Base-by-base conservation (phyloP, 2,329 filamentous ascomycete genomes). In the Colletotrichum scovillei region DNA sequence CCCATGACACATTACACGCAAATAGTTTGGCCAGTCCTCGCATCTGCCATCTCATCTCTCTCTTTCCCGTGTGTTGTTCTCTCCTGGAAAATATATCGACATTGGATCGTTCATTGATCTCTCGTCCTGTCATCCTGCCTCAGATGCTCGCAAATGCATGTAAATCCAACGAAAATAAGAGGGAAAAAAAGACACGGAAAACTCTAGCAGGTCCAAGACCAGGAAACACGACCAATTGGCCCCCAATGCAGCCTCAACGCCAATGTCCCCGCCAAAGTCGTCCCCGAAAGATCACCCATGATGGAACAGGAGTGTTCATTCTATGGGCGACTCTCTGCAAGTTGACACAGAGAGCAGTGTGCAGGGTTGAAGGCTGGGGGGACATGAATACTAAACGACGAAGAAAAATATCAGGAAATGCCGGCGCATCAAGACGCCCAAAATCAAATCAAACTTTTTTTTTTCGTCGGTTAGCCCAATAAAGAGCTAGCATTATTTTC, bases 191-290 rank as follows among this genome's bases (percentile, higher is more conserved):
- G 62, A 26, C 35, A 49, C 19, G 42, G 42, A n/a, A 73, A 65
- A 64, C 55, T 73, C 60, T 70, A 70, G 35, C 67, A 28, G 42
- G 67, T 65, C 70, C n/a, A 35, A 46, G 60, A 62, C 60, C 60
- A 42, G 5, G 55, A 53, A 49, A 30, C 46, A 56, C 35, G 22
- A 70, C 67, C 46, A 52, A 70, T 49, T 60, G 65, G 70, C 67
- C 60, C 8, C 67, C 67, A 42, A 70, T 73, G 70, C 70, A 73
- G 60, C 70, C 70, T 70, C 67, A 73, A 73, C 70, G 67, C 70
- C 70, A 12, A 65, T 64, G 19, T 56, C 49, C 56, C 70, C 53
- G 26, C 28, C 56, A 14, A 38, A n/a, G 22, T 9, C 38, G 57
- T 59, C 26, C 26, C 49, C 22, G 32, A 49, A 70, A 38, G 53